Evolutionary conservation across 371 early-diverging fungal species (phyloP).

Genomic region (Rhizopus sp.): DNA sequence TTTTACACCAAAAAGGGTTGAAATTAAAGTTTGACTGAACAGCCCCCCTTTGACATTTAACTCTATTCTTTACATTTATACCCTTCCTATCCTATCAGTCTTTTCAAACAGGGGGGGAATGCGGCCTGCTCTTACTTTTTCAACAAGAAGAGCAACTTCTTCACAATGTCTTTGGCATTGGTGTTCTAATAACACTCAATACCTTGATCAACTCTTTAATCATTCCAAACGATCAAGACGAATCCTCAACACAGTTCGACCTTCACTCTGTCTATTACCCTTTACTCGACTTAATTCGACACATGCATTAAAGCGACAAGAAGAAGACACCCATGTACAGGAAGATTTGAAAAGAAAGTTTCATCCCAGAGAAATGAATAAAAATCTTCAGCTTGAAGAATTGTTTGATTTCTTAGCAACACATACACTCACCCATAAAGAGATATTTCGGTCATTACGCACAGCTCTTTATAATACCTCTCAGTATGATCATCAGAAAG

Average conservation of each 20-base stretch:
- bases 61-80: too few relatives aligned
- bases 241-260: constrained; percentile 6
- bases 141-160: constrained; percentile 26
- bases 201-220: constrained; percentile 3
- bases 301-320: constrained; percentile 5
- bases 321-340: not conserved
- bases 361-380: constrained; percentile 16
- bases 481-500: constrained; percentile 20
- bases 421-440: constrained; percentile 1
- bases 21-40: not conserved
- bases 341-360: not conserved
- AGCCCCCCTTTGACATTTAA: constrained; percentile 1
- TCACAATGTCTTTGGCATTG: constrained; percentile 20
- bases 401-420: constrained; percentile 1
- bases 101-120: constrained; percentile 8
- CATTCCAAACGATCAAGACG: constrained; percentile 3
- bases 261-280: constrained; percentile 7
- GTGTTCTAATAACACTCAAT: constrained; percentile 2
- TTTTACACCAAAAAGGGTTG: not conserved
- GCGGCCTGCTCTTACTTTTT: constrained; percentile 31
- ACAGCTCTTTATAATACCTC: constrained; percentile 33
- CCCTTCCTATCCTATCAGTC: not conserved
- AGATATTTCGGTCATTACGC: constrained; percentile 32
- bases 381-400: constrained; percentile 9
- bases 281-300: constrained; percentile 9